phyloP scores from a whole-genome alignment of 2,329 filamentous ascomycete genomes.

The Xylaria sp. region DNA sequence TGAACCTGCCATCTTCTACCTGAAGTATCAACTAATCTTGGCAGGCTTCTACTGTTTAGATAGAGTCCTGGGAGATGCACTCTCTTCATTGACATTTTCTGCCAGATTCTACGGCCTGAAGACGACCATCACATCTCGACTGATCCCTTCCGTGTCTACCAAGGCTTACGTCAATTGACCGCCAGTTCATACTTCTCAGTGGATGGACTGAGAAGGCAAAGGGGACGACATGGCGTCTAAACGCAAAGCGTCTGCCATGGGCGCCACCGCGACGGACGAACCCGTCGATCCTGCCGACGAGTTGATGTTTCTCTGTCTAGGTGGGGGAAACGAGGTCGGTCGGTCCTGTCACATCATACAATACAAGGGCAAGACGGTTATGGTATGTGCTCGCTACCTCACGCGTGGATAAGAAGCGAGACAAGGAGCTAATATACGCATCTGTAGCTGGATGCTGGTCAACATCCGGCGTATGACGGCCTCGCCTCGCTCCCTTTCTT shows the following conservation, averaged over 20 bases:
- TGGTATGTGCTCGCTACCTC: conserved; percentile 65
- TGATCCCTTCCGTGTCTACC: background rate
- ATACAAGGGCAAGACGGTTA: conserved; percentile 99
- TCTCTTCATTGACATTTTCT: background rate
- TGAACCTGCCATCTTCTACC: background rate
- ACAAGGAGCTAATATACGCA: conserved; percentile 25
- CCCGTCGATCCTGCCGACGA: conserved; percentile 93
- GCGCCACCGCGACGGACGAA: conserved; percentile 71
- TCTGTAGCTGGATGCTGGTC: conserved; percentile 87
- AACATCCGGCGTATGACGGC: conserved; percentile 95
- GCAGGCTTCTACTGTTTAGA: background rate
- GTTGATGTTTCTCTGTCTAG: conserved; percentile 90
- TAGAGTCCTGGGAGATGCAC: background rate
- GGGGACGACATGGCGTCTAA: conserved; percentile 79
- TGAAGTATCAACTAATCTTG: background rate
- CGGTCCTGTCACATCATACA: conserved; percentile 97
- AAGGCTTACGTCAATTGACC: background rate
- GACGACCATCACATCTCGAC: background rate
- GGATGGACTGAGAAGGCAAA: conserved; percentile 11
- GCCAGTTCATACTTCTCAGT: conserved; percentile 2
- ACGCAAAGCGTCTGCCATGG: conserved; percentile 82
- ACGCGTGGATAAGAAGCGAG: conserved; percentile 12
- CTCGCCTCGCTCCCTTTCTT: conserved; percentile 94
- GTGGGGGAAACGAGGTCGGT: conserved; percentile 96
- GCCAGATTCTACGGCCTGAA: background rate